Conservation (phyloP, 2,329 filamentous ascomycete species). For the Monosporascus cannonballus region DNA sequence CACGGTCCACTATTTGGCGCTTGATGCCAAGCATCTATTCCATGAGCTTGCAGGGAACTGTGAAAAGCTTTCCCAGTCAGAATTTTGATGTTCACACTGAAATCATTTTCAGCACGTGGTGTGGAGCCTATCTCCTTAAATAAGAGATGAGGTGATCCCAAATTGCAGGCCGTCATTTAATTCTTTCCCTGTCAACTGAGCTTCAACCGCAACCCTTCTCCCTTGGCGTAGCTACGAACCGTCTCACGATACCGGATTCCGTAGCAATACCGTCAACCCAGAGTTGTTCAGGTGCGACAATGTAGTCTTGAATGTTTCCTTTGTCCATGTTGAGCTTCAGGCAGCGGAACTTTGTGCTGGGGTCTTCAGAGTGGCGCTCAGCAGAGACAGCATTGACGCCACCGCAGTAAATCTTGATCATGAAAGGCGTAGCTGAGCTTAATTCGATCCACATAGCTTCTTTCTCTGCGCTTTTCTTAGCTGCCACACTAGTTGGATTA, state of each 20-base stretch:
- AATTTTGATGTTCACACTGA: not conserved
- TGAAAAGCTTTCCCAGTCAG: not conserved
- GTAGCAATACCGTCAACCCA: constrained; percentile 36
- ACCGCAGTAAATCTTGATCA: constrained; percentile 34
- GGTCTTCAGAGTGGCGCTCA: constrained; percentile 19
- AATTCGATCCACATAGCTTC: constrained; percentile 37
- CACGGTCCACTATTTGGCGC: not conserved
- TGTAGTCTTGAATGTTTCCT: constrained; percentile 21
- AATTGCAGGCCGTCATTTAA: constrained; percentile 35
- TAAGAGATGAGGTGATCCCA: constrained; percentile 30
- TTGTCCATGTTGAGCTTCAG: not conserved
- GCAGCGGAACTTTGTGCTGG: constrained; percentile 9
- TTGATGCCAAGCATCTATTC: not conserved
- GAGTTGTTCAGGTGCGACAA: constrained; percentile 30
- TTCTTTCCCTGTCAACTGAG: constrained; percentile 38
- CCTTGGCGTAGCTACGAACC: constrained; percentile 42
- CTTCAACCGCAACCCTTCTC: constrained; percentile 36
- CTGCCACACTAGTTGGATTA: not conserved
- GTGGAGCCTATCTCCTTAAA: not conserved
- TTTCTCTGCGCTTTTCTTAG: constrained; percentile 8
- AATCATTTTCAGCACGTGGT: too few relatives aligned
- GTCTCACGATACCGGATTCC: constrained; percentile 31
- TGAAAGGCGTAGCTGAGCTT: constrained; percentile 19
- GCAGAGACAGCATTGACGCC: constrained; percentile 35
- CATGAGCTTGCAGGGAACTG: not conserved